Evolutionary conservation across 2,329 filamentous ascomycete species (phyloP).

Genomic region (Zasmidium angulare): DNA sequence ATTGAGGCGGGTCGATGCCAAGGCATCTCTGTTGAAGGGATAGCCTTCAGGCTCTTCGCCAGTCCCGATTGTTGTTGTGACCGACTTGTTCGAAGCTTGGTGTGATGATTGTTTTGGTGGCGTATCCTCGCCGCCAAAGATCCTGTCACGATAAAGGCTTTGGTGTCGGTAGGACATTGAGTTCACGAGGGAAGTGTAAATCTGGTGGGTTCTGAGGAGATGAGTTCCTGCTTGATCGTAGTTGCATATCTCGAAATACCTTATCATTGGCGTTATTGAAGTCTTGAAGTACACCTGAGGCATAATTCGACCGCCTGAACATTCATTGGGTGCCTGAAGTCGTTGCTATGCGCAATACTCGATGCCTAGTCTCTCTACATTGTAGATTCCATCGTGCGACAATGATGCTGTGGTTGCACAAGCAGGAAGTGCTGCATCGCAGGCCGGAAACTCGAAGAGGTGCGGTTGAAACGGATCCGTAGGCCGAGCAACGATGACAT

Average conservation of each 20-base stretch:
- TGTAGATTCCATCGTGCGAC: not conserved
- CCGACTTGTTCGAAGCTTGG: not conserved
- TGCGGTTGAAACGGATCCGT: not conserved
- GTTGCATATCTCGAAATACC: too few relatives aligned
- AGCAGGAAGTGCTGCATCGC: not conserved
- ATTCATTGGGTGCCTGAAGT: not conserved
- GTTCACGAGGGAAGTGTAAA: too few relatives aligned
- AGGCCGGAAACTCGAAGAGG: not conserved
- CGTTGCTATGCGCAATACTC: not conserved
- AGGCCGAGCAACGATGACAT: not conserved
- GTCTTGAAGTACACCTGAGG: not conserved
- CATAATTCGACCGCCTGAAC: not conserved
- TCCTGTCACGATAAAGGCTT: not conserved
- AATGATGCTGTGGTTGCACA: not conserved
- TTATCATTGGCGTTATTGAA: not conserved
- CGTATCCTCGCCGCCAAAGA: constrained; percentile 8
- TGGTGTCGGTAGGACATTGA: not conserved
- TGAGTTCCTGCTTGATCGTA: too few relatives aligned
- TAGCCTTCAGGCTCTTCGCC: constrained; percentile 1
- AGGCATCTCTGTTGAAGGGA: constrained; percentile 17
- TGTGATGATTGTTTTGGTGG: not conserved
- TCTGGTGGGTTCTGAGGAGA: too few relatives aligned
- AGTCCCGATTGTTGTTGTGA: not conserved
- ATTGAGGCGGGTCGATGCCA: constrained; percentile 26
- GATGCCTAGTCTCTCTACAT: not conserved